A percentile compares a stretch with the other conserved stretches of the same genome.
These are phyloP conservation scores for Cryptosporidium ryanae DNA, from an alignment of 169 alveolate genomes.

Conservation along the genomic window DNA sequence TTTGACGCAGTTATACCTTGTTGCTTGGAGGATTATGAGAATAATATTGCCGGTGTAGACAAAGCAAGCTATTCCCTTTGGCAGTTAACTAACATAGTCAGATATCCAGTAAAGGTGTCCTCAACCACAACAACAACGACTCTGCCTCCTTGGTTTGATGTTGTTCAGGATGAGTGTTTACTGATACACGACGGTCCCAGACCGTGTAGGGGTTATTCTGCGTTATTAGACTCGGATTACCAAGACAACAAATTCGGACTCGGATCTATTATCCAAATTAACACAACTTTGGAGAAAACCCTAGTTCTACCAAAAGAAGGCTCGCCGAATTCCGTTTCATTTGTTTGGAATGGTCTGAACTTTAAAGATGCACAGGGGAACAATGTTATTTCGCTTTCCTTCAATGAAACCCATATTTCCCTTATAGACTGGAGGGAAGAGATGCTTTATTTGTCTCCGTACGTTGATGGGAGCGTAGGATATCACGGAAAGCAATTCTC, in stretches of 20 bases:
- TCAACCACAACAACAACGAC: conserved; percentile 70
- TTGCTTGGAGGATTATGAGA: conserved; percentile 6
- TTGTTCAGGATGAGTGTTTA: conserved; percentile 34
- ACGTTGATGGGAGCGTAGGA: conserved; percentile 2
- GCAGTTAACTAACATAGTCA: conserved; percentile 46
- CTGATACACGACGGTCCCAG: not conserved
- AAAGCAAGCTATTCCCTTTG: conserved; percentile 19
- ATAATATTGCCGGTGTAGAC: not conserved
- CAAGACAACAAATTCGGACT: not conserved
- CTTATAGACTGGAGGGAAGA: conserved; percentile 28
- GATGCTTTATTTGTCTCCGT: conserved; percentile 12
- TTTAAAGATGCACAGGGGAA: not conserved
- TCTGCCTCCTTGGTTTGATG: conserved; percentile 48
- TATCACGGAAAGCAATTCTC: conserved; percentile 3
- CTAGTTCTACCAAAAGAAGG: not conserved
- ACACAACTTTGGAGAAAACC: conserved; percentile 22
- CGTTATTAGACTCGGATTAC: not conserved
- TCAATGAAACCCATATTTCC: conserved; percentile 44
- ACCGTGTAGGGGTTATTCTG: conserved; percentile 48
- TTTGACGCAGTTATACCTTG: conserved; percentile 50
- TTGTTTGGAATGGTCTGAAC: not conserved
- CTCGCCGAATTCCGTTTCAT: too few species aligned
- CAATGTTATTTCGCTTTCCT: conserved; percentile 1
- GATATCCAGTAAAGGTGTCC: conserved; percentile 33
- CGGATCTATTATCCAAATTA: conserved; percentile 8